These are phyloP conservation scores for Boletus rufocinnamomeus DNA, from an alignment of 768 basidiomycete genomes.

Conservation along the genomic window DNA sequence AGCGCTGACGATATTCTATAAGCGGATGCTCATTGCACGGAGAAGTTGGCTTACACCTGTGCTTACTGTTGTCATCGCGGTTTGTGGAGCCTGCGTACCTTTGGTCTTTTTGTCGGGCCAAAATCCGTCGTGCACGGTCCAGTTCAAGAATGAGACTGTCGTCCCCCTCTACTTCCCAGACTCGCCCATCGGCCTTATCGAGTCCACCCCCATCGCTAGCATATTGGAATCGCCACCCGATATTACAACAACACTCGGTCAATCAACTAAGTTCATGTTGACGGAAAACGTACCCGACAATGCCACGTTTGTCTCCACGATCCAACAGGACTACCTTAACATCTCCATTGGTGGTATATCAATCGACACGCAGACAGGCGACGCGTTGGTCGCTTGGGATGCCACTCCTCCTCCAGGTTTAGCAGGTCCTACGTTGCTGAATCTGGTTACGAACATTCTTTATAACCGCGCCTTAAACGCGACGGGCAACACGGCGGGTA, in stretches of 20 bases:
- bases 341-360: slow-evolving; percentile 72
- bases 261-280: slow-evolving; percentile 36
- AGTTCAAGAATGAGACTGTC: slow-evolving; percentile 38
- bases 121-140: slow-evolving; percentile 50
- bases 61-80: slow-evolving; percentile 52
- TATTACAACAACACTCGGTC: slow-evolving; percentile 49
- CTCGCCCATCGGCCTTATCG: slow-evolving; percentile 41
- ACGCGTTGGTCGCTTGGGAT: slow-evolving; percentile 71
- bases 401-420: slow-evolving; percentile 58
- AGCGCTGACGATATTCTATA: slow-evolving; percentile 72
- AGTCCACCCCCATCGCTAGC: slow-evolving; percentile 34
- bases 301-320: slow-evolving; percentile 55
- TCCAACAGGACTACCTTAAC: slow-evolving; percentile 53
- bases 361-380: slow-evolving; percentile 49
- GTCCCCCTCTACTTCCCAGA: slow-evolving; percentile 58
- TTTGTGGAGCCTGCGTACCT: slow-evolving; percentile 68
- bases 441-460: slow-evolving; percentile 66
- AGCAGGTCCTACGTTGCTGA: slow-evolving; percentile 62
- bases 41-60: slow-evolving; percentile 70
- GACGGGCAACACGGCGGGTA: slow-evolving; percentile 39
- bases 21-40: slow-evolving; percentile 62
- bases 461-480: slow-evolving; percentile 63
- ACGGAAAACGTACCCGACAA: slow-evolving; percentile 54
- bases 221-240: slow-evolving; percentile 58
- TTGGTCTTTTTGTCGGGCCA: slow-evolving; percentile 60